Base-by-base conservation (phyloP, 2,329 filamentous ascomycete species). In the Chrysoporthe puriensis region DNA sequence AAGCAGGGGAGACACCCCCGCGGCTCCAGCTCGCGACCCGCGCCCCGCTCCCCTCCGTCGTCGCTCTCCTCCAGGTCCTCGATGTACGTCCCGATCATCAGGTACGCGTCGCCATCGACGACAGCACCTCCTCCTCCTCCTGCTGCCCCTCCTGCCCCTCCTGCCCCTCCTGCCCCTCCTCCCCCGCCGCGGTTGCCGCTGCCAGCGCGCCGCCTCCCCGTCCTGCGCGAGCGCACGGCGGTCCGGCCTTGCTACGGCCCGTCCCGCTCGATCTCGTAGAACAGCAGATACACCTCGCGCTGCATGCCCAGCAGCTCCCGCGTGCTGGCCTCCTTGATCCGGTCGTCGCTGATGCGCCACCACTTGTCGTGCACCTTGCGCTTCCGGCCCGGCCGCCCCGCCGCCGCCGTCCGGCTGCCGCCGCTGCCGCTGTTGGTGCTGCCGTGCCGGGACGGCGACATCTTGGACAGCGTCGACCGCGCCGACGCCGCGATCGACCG, bases 261-360 rank as follows among this genome's bases (percentile, higher is more conserved):
- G 59, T 80, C 78, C 72, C 83, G 84, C 71, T 95, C 91, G 73
- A 97, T 81, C 82, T 98, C 95, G 79, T 99, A 99, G 78, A 99
- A 99, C 63, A 99, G 79, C 76, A 99, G 82, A 78, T 99, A 99
- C 0, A 98, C 95, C 79, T 99, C 96, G 74, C 90, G 91, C 79
- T 97, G 94, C 94, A 97, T 97, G 8, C 89, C 88, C 67, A 99
- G 79, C 7, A 99, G 93, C 73, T 99, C 96, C 65, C 86, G 88
- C 6, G 94, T 98, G 82, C 94, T 97, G 72, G 93, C 91, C 79
- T 98, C 95, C 76, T 95, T 96, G 74, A 98, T 88, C 79, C 96
- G 97, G 72, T 99, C 96, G 77, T 99, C 96, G 72, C 94, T 97
- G 72, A 99, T 97, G 46, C 96, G 89, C 96, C 96, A 99, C 96